phyloP scores from a whole-genome alignment of 371 early-diverging fungal species.

The Umbelopsis sp. region DNA sequence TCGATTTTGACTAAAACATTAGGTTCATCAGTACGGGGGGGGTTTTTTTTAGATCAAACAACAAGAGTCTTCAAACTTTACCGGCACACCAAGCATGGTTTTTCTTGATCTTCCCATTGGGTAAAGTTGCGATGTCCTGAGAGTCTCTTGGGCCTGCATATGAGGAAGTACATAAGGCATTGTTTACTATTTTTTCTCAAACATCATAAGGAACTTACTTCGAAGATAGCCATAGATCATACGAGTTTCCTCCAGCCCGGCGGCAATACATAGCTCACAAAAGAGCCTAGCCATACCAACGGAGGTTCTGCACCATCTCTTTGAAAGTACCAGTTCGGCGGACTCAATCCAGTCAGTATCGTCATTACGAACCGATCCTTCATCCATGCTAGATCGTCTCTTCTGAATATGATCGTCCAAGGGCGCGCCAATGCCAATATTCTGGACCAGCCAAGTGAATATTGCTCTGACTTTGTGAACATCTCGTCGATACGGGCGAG shows the following conservation, averaged over 20 bases:
- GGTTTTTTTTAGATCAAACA: too few relatives aligned
- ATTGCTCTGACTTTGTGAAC: slow-evolving; percentile 49
- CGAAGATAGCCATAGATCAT: slow-evolving; percentile 63
- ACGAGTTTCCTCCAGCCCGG: slow-evolving; percentile 56
- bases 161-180: background rate
- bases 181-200: too few relatives aligned
- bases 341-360: slow-evolving; percentile 30
- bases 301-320: slow-evolving; percentile 44
- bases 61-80: slow-evolving; percentile 17
- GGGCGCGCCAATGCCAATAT: slow-evolving; percentile 42
- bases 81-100: slow-evolving; percentile 69
- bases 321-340: slow-evolving; percentile 48
- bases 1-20: slow-evolving; percentile 50
- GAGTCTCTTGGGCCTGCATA: slow-evolving; percentile 36
- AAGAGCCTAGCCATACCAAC: slow-evolving; percentile 63
- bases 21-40: background rate
- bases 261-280: slow-evolving; percentile 58
- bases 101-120: slow-evolving; percentile 34
- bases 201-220: slow-evolving; percentile 25
- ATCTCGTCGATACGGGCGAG: slow-evolving; percentile 54
- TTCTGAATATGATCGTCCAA: background rate
- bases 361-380: background rate
- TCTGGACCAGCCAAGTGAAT: slow-evolving; percentile 62
- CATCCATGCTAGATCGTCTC: slow-evolving; percentile 6
- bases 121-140: slow-evolving; percentile 20